These are phyloP conservation scores for Plasmodium inui DNA, from an alignment of 169 alveolate genomes.

Conservation along the genomic window DNA sequence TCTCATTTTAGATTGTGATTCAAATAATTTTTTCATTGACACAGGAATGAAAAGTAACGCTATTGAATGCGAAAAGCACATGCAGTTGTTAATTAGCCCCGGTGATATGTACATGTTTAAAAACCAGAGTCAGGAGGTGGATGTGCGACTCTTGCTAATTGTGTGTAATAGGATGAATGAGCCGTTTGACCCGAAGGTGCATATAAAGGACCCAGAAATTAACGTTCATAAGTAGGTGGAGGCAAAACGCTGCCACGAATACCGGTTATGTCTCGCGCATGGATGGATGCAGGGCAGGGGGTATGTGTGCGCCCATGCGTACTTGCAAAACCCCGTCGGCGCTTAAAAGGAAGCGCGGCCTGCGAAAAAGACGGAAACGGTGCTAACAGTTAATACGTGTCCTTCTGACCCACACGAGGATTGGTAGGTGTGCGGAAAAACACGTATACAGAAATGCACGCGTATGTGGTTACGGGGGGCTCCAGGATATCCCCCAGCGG, in stretches of 20 bases:
- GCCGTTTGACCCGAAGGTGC: conserved; percentile 65
- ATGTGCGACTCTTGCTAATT: conserved; percentile 58
- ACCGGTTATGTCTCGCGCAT: not conserved
- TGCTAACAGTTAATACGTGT: not conserved
- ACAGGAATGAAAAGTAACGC: conserved; percentile 72
- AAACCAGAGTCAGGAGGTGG: conserved; percentile 75
- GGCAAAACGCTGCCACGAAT: not conserved
- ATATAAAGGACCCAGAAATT: conserved; percentile 66
- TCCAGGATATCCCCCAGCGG: not conserved
- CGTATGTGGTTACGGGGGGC: not conserved
- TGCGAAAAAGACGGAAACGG: not conserved
- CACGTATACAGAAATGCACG: not conserved
- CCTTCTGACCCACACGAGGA: not conserved
- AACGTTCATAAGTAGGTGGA: conserved; percentile 19
- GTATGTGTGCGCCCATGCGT: conserved; percentile 1
- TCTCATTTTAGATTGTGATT: conserved; percentile 73
- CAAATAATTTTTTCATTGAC: conserved; percentile 65
- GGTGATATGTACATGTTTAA: conserved; percentile 76
- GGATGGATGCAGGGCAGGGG: conserved; percentile 11
- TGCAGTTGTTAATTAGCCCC: conserved; percentile 76
- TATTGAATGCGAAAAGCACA: conserved; percentile 76
- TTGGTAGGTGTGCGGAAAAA: not conserved
- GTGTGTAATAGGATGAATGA: conserved; percentile 72
- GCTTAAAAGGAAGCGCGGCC: not conserved
- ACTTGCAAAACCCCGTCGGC: not conserved